Conservation (phyloP, 768 basidiomycete species). For the Russula ochroleuca region DNA sequence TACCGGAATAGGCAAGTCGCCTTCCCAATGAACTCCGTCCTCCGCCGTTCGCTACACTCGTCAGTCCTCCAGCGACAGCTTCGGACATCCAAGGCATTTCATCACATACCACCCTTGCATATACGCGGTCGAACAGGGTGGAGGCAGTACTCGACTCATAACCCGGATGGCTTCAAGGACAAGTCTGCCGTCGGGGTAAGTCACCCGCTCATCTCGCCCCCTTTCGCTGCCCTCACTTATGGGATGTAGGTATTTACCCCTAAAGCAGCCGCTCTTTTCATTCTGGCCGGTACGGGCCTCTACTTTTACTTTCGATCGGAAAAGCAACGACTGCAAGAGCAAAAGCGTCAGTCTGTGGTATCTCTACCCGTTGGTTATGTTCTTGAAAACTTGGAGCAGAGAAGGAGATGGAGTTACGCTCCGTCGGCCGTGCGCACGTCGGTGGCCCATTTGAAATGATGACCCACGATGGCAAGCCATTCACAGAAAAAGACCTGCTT, state of each 20-base stretch:
- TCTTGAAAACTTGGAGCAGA: constrained; percentile 35
- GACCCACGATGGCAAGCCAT: constrained; percentile 58
- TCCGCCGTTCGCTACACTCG: constrained; percentile 7
- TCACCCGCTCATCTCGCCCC: not conserved
- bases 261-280: constrained; percentile 73
- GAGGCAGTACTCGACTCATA: constrained; percentile 14
- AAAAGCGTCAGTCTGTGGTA: constrained; percentile 53
- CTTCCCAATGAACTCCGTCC: constrained; percentile 23
- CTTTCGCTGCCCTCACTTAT: too few species aligned
- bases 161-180: constrained; percentile 16
- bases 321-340: constrained; percentile 71
- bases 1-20: constrained; percentile 12
- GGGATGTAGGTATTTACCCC: constrained; percentile 77
- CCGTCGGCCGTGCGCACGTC: constrained; percentile 79
- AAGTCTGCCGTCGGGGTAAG: constrained; percentile 26
- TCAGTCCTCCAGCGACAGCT: not conserved
- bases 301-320: constrained; percentile 85
- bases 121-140: not conserved
- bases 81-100: not conserved
- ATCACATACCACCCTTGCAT: not conserved
- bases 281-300: constrained; percentile 76
- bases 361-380: not conserved
- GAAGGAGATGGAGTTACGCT: constrained; percentile 64
- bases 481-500: constrained; percentile 77
- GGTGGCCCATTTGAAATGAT: constrained; percentile 86